Conservation (phyloP, 352 stramenopile species). For the Globisporangium acanthophoron region DNA sequence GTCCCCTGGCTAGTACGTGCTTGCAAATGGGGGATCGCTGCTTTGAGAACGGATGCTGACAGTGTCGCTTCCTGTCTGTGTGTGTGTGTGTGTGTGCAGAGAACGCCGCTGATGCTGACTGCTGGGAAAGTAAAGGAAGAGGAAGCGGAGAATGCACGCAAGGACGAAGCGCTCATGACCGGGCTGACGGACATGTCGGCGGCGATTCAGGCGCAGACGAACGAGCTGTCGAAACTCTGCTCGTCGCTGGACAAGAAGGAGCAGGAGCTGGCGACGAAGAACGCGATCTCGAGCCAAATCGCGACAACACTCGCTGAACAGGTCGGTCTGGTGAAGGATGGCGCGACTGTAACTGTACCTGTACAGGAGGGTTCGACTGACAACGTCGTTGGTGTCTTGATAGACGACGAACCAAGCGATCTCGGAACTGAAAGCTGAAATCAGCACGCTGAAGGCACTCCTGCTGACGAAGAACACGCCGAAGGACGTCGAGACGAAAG, state of each 20-base stretch:
- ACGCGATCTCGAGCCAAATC: conserved; percentile 36
- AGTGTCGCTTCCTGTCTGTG: neutral
- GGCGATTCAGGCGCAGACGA: conserved; percentile 63
- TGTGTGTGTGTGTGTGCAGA: conserved; percentile 18
- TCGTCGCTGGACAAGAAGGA: conserved; percentile 53
- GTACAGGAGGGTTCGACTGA: neutral
- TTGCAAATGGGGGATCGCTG: neutral
- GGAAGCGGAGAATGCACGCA: conserved; percentile 40
- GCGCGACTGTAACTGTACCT: neutral
- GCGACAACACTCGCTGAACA: conserved; percentile 44
- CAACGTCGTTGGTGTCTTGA: neutral
- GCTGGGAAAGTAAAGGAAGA: conserved; percentile 42
- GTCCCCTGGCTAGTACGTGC: conserved; percentile 56
- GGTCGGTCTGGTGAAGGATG: conserved; percentile 3
- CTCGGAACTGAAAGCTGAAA: conserved; percentile 60
- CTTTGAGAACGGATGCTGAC: neutral
- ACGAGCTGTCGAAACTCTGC: conserved; percentile 50
- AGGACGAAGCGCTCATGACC: conserved; percentile 41
- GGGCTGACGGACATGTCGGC: conserved; percentile 42
- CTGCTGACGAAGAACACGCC: conserved; percentile 30
- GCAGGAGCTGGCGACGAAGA: conserved; percentile 39
- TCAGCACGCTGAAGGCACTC: conserved; percentile 59
- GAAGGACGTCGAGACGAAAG: conserved; percentile 12
- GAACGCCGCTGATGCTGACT: conserved; percentile 36
- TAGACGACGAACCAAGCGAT: conserved; percentile 50